A percentile compares a stretch with the other conserved stretches of the same genome.
phyloP scores from a whole-genome alignment of 2,329 filamentous ascomycete species.

The Triangularia verruculosa region DNA sequence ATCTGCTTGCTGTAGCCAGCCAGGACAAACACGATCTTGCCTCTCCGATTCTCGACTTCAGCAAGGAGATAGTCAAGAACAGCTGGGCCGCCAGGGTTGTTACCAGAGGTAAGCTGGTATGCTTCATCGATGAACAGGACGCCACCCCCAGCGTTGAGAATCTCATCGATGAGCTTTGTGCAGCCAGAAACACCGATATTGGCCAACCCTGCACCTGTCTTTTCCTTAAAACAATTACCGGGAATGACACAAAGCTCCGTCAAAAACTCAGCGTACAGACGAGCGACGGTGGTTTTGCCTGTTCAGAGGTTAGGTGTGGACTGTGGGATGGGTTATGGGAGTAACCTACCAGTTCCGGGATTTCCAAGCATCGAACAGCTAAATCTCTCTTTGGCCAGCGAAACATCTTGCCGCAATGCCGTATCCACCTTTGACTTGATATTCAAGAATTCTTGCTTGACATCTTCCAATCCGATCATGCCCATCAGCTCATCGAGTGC shows the following conservation, averaged over 20 bases:
- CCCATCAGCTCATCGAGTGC: constrained; percentile 63
- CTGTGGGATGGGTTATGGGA: not conserved
- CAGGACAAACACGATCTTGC: constrained; percentile 68
- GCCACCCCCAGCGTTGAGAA: constrained; percentile 61
- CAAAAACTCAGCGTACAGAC: constrained; percentile 66
- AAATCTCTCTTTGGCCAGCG: constrained; percentile 57
- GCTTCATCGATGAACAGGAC: constrained; percentile 77
- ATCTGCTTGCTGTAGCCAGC: constrained; percentile 73
- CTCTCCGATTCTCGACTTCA: constrained; percentile 68
- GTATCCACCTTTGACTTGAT: constrained; percentile 65
- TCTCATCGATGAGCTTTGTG: constrained; percentile 53
- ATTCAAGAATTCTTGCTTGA: constrained; percentile 61
- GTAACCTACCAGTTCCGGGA: constrained; percentile 63
- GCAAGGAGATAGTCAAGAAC: constrained; percentile 70
- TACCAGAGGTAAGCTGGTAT: constrained; percentile 65
- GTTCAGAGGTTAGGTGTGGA: not conserved
- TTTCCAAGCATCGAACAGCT: constrained; percentile 66
- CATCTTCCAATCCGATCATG: constrained; percentile 68
- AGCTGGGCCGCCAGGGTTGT: constrained; percentile 53
- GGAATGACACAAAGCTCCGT: constrained; percentile 59
- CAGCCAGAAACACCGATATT: constrained; percentile 58
- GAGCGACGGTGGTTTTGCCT: constrained; percentile 74
- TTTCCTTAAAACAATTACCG: constrained; percentile 60
- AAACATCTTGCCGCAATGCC: constrained; percentile 52
- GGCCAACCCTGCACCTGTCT: constrained; percentile 64